These are phyloP conservation scores for Huntiella savannae DNA, from an alignment of 2,329 filamentous ascomycete genomes.

Conservation along the genomic window DNA sequence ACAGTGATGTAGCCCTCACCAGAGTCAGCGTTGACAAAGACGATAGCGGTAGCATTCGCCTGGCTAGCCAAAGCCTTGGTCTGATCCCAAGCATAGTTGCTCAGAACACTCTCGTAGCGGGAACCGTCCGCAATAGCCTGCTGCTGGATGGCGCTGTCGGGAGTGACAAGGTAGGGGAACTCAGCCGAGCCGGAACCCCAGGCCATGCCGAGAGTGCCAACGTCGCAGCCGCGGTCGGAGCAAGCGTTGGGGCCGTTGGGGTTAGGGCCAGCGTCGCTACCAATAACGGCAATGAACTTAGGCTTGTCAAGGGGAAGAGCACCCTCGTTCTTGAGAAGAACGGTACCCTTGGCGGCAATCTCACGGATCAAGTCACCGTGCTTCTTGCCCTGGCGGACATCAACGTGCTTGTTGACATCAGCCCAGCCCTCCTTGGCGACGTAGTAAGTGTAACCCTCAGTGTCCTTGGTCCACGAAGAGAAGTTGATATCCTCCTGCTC, in stretches of 20 bases:
- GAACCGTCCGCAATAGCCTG: conserved; percentile 40
- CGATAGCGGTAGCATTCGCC: conserved; percentile 51
- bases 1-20: conserved; percentile 76
- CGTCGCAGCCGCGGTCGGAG: conserved; percentile 40
- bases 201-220: conserved; percentile 50
- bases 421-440: conserved; percentile 41
- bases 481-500: conserved; percentile 50
- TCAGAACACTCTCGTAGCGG: conserved; percentile 45
- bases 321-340: conserved; percentile 73
- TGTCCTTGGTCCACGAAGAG: conserved; percentile 68
- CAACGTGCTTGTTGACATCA: conserved; percentile 61
- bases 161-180: conserved; percentile 59
- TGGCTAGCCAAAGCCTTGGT: conserved; percentile 41
- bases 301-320: conserved; percentile 62
- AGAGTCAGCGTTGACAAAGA: conserved; percentile 75
- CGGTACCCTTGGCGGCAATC: conserved; percentile 60
- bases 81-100: conserved; percentile 43
- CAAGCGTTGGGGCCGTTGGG: conserved; percentile 63
- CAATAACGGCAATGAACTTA: conserved; percentile 57
- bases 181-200: conserved; percentile 62
- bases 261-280: conserved; percentile 65
- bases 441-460: conserved; percentile 49
- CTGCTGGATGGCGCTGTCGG: conserved; percentile 47
- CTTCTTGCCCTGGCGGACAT: conserved; percentile 53
- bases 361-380: conserved; percentile 61